Evolutionary conservation across 2,329 filamentous ascomycete species (phyloP), one percentile per base, ranked within the genome.

Genomic region (Ampelomyces quisqualis): DNA sequence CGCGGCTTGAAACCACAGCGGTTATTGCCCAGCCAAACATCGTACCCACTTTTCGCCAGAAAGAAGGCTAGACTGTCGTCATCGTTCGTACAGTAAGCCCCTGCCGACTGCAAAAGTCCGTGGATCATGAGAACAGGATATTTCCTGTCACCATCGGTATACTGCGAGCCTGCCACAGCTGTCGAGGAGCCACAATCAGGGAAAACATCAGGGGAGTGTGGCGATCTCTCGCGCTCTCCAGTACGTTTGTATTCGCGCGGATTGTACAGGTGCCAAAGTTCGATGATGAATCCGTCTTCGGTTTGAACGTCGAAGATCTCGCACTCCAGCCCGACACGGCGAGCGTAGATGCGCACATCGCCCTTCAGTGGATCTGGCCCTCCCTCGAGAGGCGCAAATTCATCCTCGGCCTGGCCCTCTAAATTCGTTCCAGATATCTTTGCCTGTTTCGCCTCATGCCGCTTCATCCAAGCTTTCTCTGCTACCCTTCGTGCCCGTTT

Each of bases 21-120:
- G 62, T 95, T 96, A 70, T 95, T 95, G 4, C 91, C 91, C 11
- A 96, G 76, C 90, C 90, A 97, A 26, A 97, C 88, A 65, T 97
- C 91, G 67, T 89, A 96, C 1, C 90, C 90, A 0, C 86, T 83
- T 69, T 95, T 95, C 68, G 87, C 90, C 6, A 97, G 81, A 72
- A 85, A 95, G 69, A 96, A 96, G 1, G 91, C 90, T 6, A 96
- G 77, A 18, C 86, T 91, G 53, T 89, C 82, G 48, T 95, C 90
- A 58, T 95, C 90, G 62, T 91, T 95, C 51, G 84, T 84, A 67
- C 90, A 95, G 63, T 89, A 96, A 0, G 90, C 87, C 3, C 91
- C 90, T 0, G 88, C 81, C 38, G 85, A 90, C 70, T 97, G 91
- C 5, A 97, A 73, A 2, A 96, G 76, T 1, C 91, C 91, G 55